Percentiles rank a stretch among this genome's conserved stretches.
Conservation (phyloP, 495 filamentous ascomycete genomes). For the Penicillium malachiteum region DNA sequence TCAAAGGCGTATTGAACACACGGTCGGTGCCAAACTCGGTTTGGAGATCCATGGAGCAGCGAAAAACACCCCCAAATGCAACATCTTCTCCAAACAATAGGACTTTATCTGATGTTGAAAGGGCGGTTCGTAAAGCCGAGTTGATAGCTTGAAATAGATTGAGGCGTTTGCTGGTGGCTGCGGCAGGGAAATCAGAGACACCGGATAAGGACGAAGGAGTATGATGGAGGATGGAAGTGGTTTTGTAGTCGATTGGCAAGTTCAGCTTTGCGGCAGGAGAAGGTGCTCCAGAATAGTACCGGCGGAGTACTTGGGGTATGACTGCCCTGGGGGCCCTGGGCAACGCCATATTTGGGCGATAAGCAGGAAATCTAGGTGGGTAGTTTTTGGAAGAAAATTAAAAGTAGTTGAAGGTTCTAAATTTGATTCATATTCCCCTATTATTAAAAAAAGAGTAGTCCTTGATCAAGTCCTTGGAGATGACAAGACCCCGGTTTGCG, state of each 20-base stretch:
- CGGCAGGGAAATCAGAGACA: slow-evolving; percentile 58
- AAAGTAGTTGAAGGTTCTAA: no score
- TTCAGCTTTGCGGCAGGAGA: slow-evolving; percentile 52
- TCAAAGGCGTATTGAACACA: slow-evolving; percentile 95
- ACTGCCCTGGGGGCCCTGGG: neutral
- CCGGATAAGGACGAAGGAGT: slow-evolving; percentile 61
- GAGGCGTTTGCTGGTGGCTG: slow-evolving; percentile 72
- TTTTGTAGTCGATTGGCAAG: slow-evolving; percentile 82
- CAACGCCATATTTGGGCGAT: neutral
- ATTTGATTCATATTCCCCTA: no score
- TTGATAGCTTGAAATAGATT: slow-evolving; percentile 84
- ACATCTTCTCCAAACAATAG: slow-evolving; percentile 96
- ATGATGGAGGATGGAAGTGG: slow-evolving; percentile 78
- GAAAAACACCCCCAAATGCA: slow-evolving; percentile 94
- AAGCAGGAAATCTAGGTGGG: no score
- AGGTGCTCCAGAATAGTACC: slow-evolving; percentile 5
- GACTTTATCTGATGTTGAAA: slow-evolving; percentile 81
- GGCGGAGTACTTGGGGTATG: neutral
- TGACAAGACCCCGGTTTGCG: slow-evolving; percentile 2
- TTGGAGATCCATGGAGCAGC: slow-evolving; percentile 87
- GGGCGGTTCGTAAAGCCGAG: slow-evolving; percentile 75
- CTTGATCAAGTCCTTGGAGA: neutral
- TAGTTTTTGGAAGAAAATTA: neutral
- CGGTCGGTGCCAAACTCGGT: slow-evolving; percentile 82
- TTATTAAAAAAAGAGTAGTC: neutral